phyloP scores from a whole-genome alignment of 495 filamentous ascomycete species.

The Amphirosellinia nigrospora region DNA sequence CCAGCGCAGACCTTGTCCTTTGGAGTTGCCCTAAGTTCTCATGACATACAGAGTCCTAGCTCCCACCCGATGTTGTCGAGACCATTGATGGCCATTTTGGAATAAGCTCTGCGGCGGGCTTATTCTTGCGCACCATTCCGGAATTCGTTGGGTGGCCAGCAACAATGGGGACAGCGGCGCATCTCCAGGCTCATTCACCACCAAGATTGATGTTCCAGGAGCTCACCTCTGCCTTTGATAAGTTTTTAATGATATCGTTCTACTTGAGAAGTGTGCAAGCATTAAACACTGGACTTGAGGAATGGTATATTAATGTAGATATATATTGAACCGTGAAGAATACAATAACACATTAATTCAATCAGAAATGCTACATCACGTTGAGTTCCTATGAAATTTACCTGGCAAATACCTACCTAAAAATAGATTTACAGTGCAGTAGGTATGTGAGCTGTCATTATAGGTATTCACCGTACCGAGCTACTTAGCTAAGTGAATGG shows the following conservation, averaged over 20 bases:
- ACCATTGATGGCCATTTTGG: slow-evolving; percentile 47
- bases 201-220: slow-evolving; percentile 51
- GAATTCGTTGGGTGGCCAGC: slow-evolving; percentile 7
- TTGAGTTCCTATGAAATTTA: no score
- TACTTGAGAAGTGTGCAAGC: neutral
- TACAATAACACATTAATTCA: no score
- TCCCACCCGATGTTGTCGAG: slow-evolving; percentile 19
- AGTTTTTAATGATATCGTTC: neutral
- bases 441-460: neutral
- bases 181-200: slow-evolving; percentile 23
- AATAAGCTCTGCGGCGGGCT: slow-evolving; percentile 45
- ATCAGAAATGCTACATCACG: no score
- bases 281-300: neutral
- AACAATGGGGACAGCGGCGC: slow-evolving; percentile 11
- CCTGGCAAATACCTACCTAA: no score
- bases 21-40: slow-evolving; percentile 32
- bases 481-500: neutral
- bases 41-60: slow-evolving; percentile 15
- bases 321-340: no score
- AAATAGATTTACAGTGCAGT: no score
- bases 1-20: slow-evolving; percentile 22
- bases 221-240: slow-evolving; percentile 10
- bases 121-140: slow-evolving; percentile 41
- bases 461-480: neutral
- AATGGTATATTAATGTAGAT: neutral